These are phyloP conservation scores for Glaciozyma martinii DNA, from an alignment of 768 basidiomycete genomes.

Conservation along the genomic window DNA sequence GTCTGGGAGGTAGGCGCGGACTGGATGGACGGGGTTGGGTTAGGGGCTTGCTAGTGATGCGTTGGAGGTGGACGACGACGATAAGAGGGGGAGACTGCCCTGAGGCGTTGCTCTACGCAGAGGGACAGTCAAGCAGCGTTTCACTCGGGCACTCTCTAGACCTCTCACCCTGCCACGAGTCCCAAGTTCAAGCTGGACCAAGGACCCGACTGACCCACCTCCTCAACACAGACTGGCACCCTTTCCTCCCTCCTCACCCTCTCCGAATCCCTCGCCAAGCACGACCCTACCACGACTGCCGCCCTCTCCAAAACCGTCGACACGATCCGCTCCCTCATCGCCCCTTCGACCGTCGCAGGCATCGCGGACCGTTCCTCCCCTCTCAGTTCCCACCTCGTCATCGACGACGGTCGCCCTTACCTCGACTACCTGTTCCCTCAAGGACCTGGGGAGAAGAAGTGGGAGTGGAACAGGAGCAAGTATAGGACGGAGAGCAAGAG, in stretches of 20 bases:
- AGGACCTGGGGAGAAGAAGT: conserved; percentile 47
- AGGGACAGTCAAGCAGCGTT: too few species aligned
- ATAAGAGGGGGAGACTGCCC: background rate
- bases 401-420: conserved; percentile 35
- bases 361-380: conserved; percentile 23
- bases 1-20: conserved; percentile 1
- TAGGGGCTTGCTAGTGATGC: background rate
- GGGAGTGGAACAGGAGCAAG: conserved; percentile 90
- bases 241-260: conserved; percentile 77
- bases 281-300: conserved; percentile 74
- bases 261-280: conserved; percentile 87
- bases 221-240: conserved; percentile 68
- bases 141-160: too few species aligned
- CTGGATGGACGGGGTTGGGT: background rate
- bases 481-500: conserved; percentile 68
- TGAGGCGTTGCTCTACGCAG: too few species aligned
- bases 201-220: background rate
- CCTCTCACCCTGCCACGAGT: too few species aligned
- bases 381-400: conserved; percentile 27
- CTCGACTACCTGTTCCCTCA: conserved; percentile 47
- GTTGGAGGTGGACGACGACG: background rate
- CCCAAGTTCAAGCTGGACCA: too few species aligned
- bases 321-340: conserved; percentile 66
- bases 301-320: conserved; percentile 89
- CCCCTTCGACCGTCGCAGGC: background rate